phyloP scores from a whole-genome alignment of 352 stramenopile genomes.

The Stramenopiles sp. region DNA sequence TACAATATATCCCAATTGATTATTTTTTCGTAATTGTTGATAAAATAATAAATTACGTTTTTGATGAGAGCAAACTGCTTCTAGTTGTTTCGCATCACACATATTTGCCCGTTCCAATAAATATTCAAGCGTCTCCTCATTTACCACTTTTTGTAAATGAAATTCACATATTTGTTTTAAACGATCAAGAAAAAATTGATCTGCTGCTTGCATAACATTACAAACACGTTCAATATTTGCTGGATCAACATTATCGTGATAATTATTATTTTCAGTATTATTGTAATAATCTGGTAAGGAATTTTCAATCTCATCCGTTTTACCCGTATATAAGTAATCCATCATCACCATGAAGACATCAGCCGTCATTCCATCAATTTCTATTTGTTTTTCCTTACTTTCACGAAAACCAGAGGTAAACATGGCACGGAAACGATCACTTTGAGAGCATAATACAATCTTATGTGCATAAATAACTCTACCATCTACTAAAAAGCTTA shows the following conservation, averaged over 20 bases:
- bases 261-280: neutral
- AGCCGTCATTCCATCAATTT: slow-evolving; percentile 63
- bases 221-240: slow-evolving; percentile 9
- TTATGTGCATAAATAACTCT: slow-evolving; percentile 73
- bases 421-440: slow-evolving; percentile 77
- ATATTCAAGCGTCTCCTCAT: slow-evolving; percentile 50
- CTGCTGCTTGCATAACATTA: slow-evolving; percentile 36
- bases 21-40: too few species aligned
- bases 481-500: slow-evolving; percentile 82
- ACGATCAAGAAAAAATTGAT: slow-evolving; percentile 89
- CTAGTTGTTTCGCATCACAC: slow-evolving; percentile 66
- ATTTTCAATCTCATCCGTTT: slow-evolving; percentile 16
- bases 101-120: slow-evolving; percentile 63
- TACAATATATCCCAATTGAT: too few species aligned
- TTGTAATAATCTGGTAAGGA: neutral
- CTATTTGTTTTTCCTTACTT: slow-evolving; percentile 45
- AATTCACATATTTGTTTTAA: slow-evolving; percentile 81
- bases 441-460: slow-evolving; percentile 69
- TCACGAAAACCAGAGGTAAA: slow-evolving; percentile 78
- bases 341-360: slow-evolving; percentile 70
- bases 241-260: slow-evolving; percentile 18
- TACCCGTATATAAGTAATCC: slow-evolving; percentile 79
- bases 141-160: slow-evolving; percentile 50
- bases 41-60: slow-evolving; percentile 48
- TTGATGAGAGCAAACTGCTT: slow-evolving; percentile 71